Evolutionary conservation across 352 stramenopile species (phyloP).

Genomic region (Pythium insidiosum): DNA sequence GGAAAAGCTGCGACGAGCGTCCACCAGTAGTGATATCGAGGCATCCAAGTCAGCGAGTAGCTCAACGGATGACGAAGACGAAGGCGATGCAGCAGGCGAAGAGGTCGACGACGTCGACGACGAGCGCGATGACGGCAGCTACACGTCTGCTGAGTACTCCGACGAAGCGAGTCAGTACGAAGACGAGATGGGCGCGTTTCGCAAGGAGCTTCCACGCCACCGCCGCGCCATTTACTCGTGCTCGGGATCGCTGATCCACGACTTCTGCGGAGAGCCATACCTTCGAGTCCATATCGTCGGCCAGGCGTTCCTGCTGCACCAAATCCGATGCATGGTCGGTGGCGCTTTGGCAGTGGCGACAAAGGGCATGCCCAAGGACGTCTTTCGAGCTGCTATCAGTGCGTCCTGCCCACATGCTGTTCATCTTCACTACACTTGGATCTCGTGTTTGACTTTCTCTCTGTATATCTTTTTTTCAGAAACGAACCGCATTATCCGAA

Average conservation of each 20-base stretch:
- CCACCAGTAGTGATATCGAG: no score
- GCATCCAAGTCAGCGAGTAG: no score
- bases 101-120: slow-evolving; percentile 10
- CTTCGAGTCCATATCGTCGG: slow-evolving; percentile 76
- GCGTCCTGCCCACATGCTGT: no score
- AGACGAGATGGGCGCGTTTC: slow-evolving; percentile 24
- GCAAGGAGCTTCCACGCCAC: slow-evolving; percentile 56
- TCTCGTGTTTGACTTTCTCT: slow-evolving; percentile 2
- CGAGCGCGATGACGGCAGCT: slow-evolving; percentile 6
- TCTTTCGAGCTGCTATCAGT: slow-evolving; percentile 70
- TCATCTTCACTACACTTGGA: no score
- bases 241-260: slow-evolving; percentile 40
- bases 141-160: slow-evolving; percentile 2
- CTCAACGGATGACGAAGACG: slow-evolving; percentile 4
- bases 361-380: slow-evolving; percentile 49
- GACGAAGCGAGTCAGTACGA: slow-evolving; percentile 27
- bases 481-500: slow-evolving; percentile 72
- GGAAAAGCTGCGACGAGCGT: no score
- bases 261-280: slow-evolving; percentile 55
- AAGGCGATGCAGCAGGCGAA: slow-evolving; percentile 7
- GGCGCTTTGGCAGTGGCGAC: slow-evolving; percentile 76
- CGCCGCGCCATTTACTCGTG: slow-evolving; percentile 76
- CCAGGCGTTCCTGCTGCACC: slow-evolving; percentile 83
- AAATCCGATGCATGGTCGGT: slow-evolving; percentile 89
- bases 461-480: slow-evolving; percentile 18